Evolutionary conservation across 257 asterid species (phyloP).

Genomic region (Solanum piurae): DNA sequence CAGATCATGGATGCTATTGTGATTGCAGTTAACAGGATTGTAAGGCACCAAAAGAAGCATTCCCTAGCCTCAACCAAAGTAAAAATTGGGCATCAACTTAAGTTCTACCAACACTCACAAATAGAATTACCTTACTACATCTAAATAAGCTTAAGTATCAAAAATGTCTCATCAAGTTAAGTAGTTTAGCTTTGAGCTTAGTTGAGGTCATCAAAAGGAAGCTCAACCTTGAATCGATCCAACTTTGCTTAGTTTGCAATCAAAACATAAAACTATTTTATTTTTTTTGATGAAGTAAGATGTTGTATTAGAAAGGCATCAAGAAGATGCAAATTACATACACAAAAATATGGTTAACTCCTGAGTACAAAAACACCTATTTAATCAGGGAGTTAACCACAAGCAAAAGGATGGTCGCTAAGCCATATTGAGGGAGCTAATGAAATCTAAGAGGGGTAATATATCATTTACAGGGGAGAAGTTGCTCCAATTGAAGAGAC

Average conservation of each 20-base stretch:
- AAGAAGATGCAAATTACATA: too few species aligned
- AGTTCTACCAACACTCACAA: background rate
- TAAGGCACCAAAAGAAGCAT: background rate
- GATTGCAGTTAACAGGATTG: background rate
- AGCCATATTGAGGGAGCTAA: too few species aligned
- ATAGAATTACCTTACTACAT: background rate
- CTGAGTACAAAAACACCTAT: too few species aligned
- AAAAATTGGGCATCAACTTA: background rate
- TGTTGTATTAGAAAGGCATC: too few species aligned
- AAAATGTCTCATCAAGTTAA: background rate
- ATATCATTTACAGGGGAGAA: too few species aligned
- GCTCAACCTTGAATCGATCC: background rate
- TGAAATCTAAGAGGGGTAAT: too few species aligned
- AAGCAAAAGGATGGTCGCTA: too few species aligned
- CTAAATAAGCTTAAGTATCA: background rate
- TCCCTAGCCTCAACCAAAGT: background rate
- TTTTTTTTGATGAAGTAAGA: too few species aligned
- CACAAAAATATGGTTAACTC: too few species aligned
- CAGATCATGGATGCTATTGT: background rate
- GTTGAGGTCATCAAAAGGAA: background rate
- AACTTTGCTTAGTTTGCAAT: background rate
- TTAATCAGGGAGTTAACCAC: too few species aligned
- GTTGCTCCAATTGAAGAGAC: too few species aligned
- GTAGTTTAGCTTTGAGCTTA: background rate
- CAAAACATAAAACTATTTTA: background rate